Evolutionary conservation across 202 grass and related monocot species (phyloP), one percentile per base, ranked within the genome.

Genomic region (Musa balbisiana): DNA sequence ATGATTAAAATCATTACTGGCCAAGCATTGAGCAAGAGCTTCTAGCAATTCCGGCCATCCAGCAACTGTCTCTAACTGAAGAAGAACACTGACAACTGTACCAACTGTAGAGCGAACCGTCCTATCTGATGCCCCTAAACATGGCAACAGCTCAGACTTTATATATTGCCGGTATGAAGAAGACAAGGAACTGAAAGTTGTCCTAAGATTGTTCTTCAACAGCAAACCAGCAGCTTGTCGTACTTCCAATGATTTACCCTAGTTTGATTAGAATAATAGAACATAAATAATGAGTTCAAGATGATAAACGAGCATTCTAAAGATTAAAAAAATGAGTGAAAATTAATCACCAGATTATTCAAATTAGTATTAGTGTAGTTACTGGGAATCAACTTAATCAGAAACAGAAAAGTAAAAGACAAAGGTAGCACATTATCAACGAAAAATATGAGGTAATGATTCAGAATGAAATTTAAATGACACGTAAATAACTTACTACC

Each of bases 171-270:
- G 87, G 14, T 83, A 87, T 21, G 73, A 53, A 64, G 87, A 76
- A 73, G 91, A 75, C 82, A 98, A 83, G 1, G 95, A 84, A 75
- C 50, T 83, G 55, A 98, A 94, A 76, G 87, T 83, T 29, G 81
- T 25, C 17, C 91, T 83, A 21, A 85, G 70, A 55, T 98, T 93
- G 69, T 98, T 98, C 80, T 98, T 98, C 21, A 94, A 76, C 16
- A 98, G 78, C 67, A 98, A 79, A 51, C 95, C 95, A 56, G 95
- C 95, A 55, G 95, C 95, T 83, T 98, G 94, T 76, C 94, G 87
- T 72, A 92, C 85, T 92, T 98, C 94, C 70, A 87, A 58, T 66
- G 90, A 79, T 79, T 87, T 85, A 22, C 87, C 93, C 93, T 97
- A 84, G 64, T 78, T 79, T 14, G 78, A 49, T 78, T n/a, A 83